Conservation (phyloP, 495 filamentous ascomycete species). For the Penicillium canariense region DNA sequence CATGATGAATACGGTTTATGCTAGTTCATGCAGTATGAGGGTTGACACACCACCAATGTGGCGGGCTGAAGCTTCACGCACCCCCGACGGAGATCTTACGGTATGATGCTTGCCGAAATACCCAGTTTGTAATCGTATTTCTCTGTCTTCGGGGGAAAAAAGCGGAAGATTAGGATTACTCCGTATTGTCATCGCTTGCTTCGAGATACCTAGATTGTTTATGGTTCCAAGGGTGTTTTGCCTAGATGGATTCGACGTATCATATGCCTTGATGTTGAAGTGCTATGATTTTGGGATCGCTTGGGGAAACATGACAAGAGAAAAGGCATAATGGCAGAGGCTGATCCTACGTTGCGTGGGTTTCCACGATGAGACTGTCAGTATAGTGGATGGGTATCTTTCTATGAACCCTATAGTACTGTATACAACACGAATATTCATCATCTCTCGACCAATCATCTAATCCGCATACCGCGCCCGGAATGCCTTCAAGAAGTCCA, state of each 20-base stretch:
- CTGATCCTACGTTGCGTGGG: too few relatives aligned
- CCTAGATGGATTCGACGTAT: constrained; percentile 4
- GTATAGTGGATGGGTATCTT: neutral
- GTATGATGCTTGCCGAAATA: neutral
- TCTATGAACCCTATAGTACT: neutral
- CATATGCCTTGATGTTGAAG: neutral
- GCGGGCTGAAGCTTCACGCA: neutral
- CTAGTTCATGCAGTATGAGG: constrained; percentile 8
- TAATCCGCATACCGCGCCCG: constrained; percentile 12
- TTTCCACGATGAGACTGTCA: neutral
- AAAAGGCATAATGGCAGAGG: neutral
- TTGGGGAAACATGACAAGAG: neutral
- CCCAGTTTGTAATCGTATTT: neutral
- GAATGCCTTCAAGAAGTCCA: constrained; percentile 22
- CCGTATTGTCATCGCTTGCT: neutral
- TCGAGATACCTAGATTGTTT: neutral
- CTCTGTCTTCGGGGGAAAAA: neutral
- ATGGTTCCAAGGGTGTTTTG: neutral
- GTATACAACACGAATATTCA: neutral
- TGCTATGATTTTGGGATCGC: too few relatives aligned
- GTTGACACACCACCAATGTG: neutral
- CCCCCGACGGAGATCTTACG: neutral
- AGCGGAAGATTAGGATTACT: neutral
- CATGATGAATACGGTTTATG: neutral
- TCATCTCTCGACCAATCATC: neutral